Conservation (phyloP, 2,329 filamentous ascomycete genomes). For the Botrytis porri region DNA sequence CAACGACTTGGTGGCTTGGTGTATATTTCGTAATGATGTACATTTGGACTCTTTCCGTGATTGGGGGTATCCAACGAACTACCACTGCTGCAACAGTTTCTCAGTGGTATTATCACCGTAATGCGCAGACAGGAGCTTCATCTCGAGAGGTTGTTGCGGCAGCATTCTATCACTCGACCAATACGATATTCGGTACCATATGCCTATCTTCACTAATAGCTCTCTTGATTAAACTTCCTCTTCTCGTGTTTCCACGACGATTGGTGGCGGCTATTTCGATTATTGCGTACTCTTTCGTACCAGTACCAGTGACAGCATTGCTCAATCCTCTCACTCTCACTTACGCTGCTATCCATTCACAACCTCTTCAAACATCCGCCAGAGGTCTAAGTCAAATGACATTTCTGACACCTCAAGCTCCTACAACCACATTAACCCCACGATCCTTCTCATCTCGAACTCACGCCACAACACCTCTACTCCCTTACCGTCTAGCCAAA, state of each 20-base stretch:
- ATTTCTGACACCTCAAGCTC: conserved; percentile 69
- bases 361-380: conserved; percentile 74
- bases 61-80: conserved; percentile 83
- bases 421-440: conserved; percentile 68
- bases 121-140: conserved; percentile 71
- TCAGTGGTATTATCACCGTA: conserved; percentile 98
- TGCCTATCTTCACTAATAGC: conserved; percentile 82
- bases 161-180: conserved; percentile 75
- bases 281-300: conserved; percentile 75
- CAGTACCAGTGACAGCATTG: conserved; percentile 78
- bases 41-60: conserved; percentile 87
- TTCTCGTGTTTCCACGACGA: conserved; percentile 77
- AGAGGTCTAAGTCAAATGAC: conserved; percentile 78
- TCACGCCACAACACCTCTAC: conserved; percentile 53
- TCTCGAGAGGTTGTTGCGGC: conserved; percentile 80
- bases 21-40: conserved; percentile 90
- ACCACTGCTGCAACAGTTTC: conserved; percentile 93
- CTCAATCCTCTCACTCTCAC: conserved; percentile 91
- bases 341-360: conserved; percentile 89
- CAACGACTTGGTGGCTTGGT: conserved; percentile 94
- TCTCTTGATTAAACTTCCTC: conserved; percentile 76
- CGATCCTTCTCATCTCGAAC: conserved; percentile 48
- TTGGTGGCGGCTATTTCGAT: conserved; percentile 61
- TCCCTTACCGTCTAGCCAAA: conserved; percentile 88
- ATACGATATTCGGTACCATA: conserved; percentile 88